Base-by-base conservation (phyloP, 2,329 filamentous ascomycete species). In the Penicillium sp. region DNA sequence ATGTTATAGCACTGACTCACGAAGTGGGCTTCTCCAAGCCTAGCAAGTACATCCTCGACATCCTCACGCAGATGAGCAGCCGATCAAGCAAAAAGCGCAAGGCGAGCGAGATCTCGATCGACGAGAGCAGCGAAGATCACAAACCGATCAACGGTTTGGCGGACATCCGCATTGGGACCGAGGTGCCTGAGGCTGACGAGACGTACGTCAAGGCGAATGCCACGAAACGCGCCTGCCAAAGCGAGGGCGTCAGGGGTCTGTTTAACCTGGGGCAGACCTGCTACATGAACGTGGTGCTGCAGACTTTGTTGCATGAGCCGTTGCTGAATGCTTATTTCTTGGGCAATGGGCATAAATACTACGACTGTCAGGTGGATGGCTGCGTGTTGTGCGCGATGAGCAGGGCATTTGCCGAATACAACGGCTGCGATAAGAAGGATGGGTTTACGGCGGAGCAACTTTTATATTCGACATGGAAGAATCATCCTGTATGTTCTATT, bases 191-290 rank as follows among this genome's bases (percentile, higher is more conserved):
- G 30, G 56, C 56, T 16, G 89, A 93, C 61, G 85, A 90, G 57
- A 81, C 84, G 55, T 91, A 90, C 65, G 87, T 96, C 61, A 82
- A 85, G 42, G 81, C 81, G 59, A 95, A 97, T 68, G 92, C 91
- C 12, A 87, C 83, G 26, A 83, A 86, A 57, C 87, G 90, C 6
- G 89, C 91, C 12, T 97, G 93, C 69, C 86, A 90, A 56, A 91
- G 91, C 18, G 91, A 88, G 63, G 93, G 94, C 9, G 83, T 97
- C 40, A 86, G 94, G 35, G 93, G 93, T 30, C 88, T 99, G 59
- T 97, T 96, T 74, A 99, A 97, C 68, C 93, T 96, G 71, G 94
- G 93, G n/a, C 91, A 95, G 58, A 97, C 94, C 11, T 99, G 93
- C 77, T 99, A 97, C 74, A 93, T 97, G 81, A 96, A 94, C 65